phyloP scores from a whole-genome alignment of 371 early-diverging fungal species.

The Rozella allomycis region DNA sequence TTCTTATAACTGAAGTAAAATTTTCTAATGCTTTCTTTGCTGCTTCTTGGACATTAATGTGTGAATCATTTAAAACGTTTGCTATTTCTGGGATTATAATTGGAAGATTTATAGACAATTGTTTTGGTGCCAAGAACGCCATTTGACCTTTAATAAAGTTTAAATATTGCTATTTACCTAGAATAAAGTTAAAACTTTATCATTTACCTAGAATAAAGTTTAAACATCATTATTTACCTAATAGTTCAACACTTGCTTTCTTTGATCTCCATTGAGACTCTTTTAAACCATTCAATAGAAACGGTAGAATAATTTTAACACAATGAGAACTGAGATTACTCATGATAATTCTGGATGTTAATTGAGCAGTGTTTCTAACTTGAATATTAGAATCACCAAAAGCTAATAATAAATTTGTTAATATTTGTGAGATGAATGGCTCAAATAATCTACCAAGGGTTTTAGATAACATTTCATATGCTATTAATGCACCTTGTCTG shows the following conservation, averaged over 20 bases:
- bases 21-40: slow-evolving; percentile 61
- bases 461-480: slow-evolving; percentile 65
- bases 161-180: slow-evolving; percentile 22
- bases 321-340: slow-evolving; percentile 81
- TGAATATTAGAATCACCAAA: slow-evolving; percentile 65
- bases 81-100: slow-evolving; percentile 73
- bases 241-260: slow-evolving; percentile 78
- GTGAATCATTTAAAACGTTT: slow-evolving; percentile 77
- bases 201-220: slow-evolving; percentile 31
- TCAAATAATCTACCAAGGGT: slow-evolving; percentile 80
- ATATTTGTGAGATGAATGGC: slow-evolving; percentile 83
- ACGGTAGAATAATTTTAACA: slow-evolving; percentile 82
- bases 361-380: slow-evolving; percentile 78
- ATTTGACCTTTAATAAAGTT: background rate
- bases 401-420: slow-evolving; percentile 61
- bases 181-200: slow-evolving; percentile 8
- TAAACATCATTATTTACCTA: slow-evolving; percentile 25
- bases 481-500: slow-evolving; percentile 83
- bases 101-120: slow-evolving; percentile 69
- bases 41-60: slow-evolving; percentile 68
- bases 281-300: slow-evolving; percentile 57
- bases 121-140: slow-evolving; percentile 87
- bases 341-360: slow-evolving; percentile 85
- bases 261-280: slow-evolving; percentile 89
- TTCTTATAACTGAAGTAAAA: slow-evolving; percentile 84